Base-by-base conservation (phyloP, 176 grass and related monocot genomes). In the Bonia amplexicaulis region DNA sequence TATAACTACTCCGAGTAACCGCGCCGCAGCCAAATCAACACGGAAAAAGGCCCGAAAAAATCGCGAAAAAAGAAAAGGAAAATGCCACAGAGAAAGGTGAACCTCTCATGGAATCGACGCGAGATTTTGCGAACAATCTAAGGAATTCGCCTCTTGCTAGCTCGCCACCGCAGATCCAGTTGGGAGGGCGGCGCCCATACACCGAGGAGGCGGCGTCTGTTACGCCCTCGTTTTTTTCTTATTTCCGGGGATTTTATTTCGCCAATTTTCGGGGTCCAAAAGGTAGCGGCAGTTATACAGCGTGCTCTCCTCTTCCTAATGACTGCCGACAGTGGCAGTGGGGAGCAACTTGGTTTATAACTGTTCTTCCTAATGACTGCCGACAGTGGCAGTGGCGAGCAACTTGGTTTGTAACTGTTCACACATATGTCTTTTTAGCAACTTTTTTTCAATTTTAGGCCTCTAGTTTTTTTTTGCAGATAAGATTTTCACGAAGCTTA, bases 241-340 rank as follows among this genome's bases (percentile, higher is more conserved):
- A 9, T 66, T 23, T 6, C 33, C 35, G 26, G 33, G 40, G 67
- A 83, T 59, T 82, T 86, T 35, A 60, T 62, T 90, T 68, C 76
- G 62, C 31, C 62, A 87, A 87, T 84, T 90, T 74, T 71, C 57
- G 67, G 66, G 73, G 22, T 7, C 66, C 48, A 79, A 69, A 90
- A 84, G 74, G 27, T 47, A 4, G 2, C 1, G 31, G 5, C 26
- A 39, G 71, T 76, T 87, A 90, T 90, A 83, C 73, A 83, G 79
- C 47, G 80, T 69, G 60, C 79, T 45, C 72, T 22, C 63, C 29
- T 69, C 77, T 31, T 84, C 85, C 81, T 70, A 81, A 39, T 85
- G 42, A 65, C 85, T 46, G 81, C 89, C 89, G 89, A 91, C 89
- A 91, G 69, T 77, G 85, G 76, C 79, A 79, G 48, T 79, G 73